Base-by-base conservation (phyloP, 768 basidiomycete species). In the Trametes sanguinea region DNA sequence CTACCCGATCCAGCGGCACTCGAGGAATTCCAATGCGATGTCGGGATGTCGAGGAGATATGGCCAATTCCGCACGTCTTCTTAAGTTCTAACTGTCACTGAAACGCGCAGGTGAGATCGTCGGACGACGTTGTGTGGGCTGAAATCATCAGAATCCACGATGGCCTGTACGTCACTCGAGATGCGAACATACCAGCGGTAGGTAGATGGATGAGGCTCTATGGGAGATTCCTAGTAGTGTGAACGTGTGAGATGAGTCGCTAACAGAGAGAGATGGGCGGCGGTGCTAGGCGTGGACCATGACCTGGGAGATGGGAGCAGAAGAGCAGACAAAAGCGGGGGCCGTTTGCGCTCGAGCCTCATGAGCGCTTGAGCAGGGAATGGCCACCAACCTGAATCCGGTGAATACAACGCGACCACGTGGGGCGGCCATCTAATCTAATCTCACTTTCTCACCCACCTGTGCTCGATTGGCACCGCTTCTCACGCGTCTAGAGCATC, bases 381-480 rank as follows among this genome's bases (percentile, higher is more conserved):
- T 30, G 48, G 48, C 54, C 62, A 60, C 39, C 45, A 35, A 14
- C 45, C 13, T 22, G 40, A 51, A 35, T 40, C 58, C 56, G 55
- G 55, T 17, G 57, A 44, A 47, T 50, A 50, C 57, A 54, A 59
- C 42, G 45, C 42, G 10, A n/a, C 63, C 63, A 64, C 63, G 63
- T 53, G 63, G 22, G 22, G 22, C 22, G 22, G 58, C 52, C 52
- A 64, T 64, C 63, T 64, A 60, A 64, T 64, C 63, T 64, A 44
- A 64, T 59, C 47, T 46, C 22, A 17, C 32, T 14, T 22, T 17
- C 3, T 14, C 22, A 22, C 11, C 17, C 22, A 22, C 11, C 43
- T 17, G 17, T 27, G 17, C 35, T 8, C 7, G 27, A 54, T 42
- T 42, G 53, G 53, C 42, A 44, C 53, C 53, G 53, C 53, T 30